These are phyloP conservation scores for Hypoxylon sp. DNA, from an alignment of 2,329 filamentous ascomycete genomes.

Conservation along the genomic window DNA sequence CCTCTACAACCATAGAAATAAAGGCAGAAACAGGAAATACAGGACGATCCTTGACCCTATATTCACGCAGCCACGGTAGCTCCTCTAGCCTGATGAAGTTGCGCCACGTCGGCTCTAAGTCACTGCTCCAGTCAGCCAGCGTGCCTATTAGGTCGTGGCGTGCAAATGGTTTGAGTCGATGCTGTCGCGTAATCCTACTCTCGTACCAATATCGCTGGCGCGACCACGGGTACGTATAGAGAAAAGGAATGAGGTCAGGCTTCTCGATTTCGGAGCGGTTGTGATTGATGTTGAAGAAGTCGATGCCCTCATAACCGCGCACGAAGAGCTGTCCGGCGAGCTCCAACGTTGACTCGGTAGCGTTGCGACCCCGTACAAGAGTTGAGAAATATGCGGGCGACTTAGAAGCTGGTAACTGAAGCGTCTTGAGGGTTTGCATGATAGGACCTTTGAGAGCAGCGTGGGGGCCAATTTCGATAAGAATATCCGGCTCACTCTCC, in stretches of 20 bases:
- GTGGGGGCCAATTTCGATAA: slow-evolving; percentile 48
- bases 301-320: slow-evolving; percentile 49
- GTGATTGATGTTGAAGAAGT: slow-evolving; percentile 53
- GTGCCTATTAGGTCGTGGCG: slow-evolving; percentile 56
- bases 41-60: slow-evolving; percentile 63
- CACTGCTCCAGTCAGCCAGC: slow-evolving; percentile 54
- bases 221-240: slow-evolving; percentile 54
- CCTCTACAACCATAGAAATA: slow-evolving; percentile 57
- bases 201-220: slow-evolving; percentile 54
- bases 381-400: slow-evolving; percentile 51
- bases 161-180: slow-evolving; percentile 54
- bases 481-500: slow-evolving; percentile 41
- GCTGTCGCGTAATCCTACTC: slow-evolving; percentile 51
- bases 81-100: slow-evolving; percentile 56
- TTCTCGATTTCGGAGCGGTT: slow-evolving; percentile 49
- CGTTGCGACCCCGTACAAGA: slow-evolving; percentile 43
- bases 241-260: slow-evolving; percentile 49
- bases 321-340: slow-evolving; percentile 52
- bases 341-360: slow-evolving; percentile 46
- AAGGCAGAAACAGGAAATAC: slow-evolving; percentile 63
- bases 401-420: slow-evolving; percentile 46
- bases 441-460: slow-evolving; percentile 48
- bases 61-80: slow-evolving; percentile 64
- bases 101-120: slow-evolving; percentile 58
- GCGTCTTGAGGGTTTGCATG: slow-evolving; percentile 46